Percentiles rank a stretch among this genome's conserved stretches.
phyloP scores from a whole-genome alignment of 768 basidiomycete genomes.

The Hypsizygus marmoreus region DNA sequence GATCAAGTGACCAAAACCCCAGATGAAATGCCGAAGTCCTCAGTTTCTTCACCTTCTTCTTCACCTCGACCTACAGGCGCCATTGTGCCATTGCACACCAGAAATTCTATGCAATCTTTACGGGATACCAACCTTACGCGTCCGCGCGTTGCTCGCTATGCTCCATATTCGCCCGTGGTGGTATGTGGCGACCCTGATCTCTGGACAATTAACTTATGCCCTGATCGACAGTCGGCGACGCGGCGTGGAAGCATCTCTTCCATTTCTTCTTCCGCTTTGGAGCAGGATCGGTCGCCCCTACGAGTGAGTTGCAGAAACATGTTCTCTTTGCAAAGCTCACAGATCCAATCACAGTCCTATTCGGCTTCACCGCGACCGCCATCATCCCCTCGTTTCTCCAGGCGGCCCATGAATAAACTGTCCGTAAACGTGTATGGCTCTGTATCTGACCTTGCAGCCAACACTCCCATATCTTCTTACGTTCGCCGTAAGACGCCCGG shows the following conservation, averaged over 20 bases:
- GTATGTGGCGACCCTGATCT: constrained; percentile 29
- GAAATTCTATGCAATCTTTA: constrained; percentile 47
- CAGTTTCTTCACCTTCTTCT: constrained; percentile 46
- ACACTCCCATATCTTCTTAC: constrained; percentile 79
- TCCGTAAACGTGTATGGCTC: constrained; percentile 51
- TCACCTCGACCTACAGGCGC: constrained; percentile 38
- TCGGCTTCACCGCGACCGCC: constrained; percentile 39
- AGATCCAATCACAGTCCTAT: constrained; percentile 29
- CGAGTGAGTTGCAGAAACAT: constrained; percentile 26
- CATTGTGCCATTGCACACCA: constrained; percentile 34
- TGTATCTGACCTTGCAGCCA: constrained; percentile 53
- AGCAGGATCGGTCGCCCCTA: constrained; percentile 38
- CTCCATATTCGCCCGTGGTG: constrained; percentile 47
- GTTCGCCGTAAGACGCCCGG: constrained; percentile 80
- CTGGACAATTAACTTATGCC: background rate
- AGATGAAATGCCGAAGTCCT: constrained; percentile 38
- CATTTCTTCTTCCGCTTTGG: constrained; percentile 39
- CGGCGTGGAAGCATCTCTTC: constrained; percentile 53
- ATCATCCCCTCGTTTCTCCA: constrained; percentile 44
- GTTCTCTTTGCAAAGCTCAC: background rate
- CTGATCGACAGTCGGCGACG: constrained; percentile 35
- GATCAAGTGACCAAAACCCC: constrained; percentile 39
- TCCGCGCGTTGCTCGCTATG: constrained; percentile 43
- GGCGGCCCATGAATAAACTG: constrained; percentile 46
- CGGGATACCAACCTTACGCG: constrained; percentile 39